Evolutionary conservation across 768 basidiomycete genomes (phyloP).

Genomic region (Rhodosporidiobolus sp.): DNA sequence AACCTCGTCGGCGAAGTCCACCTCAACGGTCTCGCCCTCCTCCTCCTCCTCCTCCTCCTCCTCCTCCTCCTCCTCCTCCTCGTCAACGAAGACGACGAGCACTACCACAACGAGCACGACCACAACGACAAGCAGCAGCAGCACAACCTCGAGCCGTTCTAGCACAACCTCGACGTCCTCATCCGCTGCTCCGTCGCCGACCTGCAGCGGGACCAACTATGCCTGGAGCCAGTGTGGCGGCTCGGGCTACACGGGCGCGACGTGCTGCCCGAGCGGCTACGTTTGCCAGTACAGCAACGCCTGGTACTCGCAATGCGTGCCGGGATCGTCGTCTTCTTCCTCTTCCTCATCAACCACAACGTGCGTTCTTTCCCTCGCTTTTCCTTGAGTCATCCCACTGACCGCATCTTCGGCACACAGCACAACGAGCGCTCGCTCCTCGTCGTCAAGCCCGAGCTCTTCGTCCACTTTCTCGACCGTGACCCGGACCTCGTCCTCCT

Average conservation of each 20-base stretch:
- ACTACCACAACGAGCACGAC: background rate
- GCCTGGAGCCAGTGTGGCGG: conserved; percentile 10
- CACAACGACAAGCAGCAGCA: background rate
- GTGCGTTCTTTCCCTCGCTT: background rate
- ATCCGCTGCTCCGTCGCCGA: background rate
- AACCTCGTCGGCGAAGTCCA: background rate
- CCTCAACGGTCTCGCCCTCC: background rate
- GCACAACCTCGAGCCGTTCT: too few species aligned
- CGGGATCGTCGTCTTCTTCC: background rate
- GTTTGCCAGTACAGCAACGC: background rate
- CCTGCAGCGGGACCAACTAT: background rate
- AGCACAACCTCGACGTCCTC: background rate
- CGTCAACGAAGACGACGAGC: background rate
- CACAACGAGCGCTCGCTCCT: background rate
- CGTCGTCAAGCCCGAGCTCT: background rate
- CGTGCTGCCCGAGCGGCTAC: conserved; percentile 1
- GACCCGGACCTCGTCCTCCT: background rate
- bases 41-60: background rate
- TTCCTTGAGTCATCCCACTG: too few species aligned
- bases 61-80: background rate
- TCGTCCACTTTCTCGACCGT: background rate
- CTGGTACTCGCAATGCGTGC: background rate
- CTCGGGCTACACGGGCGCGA: background rate
- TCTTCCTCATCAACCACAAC: too few species aligned
- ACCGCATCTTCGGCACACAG: background rate